Conservation (phyloP, 2,329 filamentous ascomycete genomes). For the Ophiostoma sp. region DNA sequence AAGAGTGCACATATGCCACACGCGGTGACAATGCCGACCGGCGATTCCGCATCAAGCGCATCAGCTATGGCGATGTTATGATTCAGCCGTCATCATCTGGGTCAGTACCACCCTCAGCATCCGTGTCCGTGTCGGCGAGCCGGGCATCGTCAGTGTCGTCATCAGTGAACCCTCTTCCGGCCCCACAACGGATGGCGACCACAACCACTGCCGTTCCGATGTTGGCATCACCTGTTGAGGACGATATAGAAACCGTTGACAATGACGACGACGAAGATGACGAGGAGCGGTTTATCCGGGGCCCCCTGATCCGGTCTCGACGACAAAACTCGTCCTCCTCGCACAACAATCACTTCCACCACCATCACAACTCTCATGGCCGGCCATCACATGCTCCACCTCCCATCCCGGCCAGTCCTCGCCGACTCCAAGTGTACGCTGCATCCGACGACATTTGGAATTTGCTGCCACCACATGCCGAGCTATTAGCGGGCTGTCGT, state of each 20-base stretch:
- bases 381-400: background rate
- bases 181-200: background rate
- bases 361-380: background rate
- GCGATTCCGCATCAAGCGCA: constrained; percentile 4
- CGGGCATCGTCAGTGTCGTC: background rate
- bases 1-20: background rate
- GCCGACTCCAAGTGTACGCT: background rate
- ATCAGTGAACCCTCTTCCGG: background rate
- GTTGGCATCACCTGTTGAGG: background rate
- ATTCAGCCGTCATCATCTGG: background rate
- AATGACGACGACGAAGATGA: background rate
- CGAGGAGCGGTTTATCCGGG: constrained; percentile 4
- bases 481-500: constrained; percentile 10
- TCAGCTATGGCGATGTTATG: background rate
- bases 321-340: background rate
- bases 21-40: constrained; percentile 14
- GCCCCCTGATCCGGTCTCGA: background rate
- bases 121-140: background rate
- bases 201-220: background rate
- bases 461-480: constrained; percentile 14
- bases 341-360: background rate
- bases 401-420: background rate
- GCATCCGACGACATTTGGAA: constrained; percentile 14
- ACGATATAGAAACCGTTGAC: background rate
- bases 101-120: background rate